These are phyloP conservation scores for Catunica adiposa DNA, from an alignment of 2,329 filamentous ascomycete genomes.

Conservation along the genomic window DNA sequence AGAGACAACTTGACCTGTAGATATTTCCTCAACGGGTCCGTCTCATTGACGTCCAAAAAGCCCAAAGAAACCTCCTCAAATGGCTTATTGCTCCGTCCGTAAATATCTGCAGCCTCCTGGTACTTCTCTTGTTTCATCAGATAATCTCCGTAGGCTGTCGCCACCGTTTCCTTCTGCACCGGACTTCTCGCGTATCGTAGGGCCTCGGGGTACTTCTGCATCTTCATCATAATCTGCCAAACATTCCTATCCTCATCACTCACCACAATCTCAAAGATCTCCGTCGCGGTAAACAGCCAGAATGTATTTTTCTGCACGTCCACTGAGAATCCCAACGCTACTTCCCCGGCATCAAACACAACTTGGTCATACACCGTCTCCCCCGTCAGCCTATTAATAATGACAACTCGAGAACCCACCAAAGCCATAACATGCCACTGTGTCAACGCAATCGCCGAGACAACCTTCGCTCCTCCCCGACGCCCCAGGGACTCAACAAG, in stretches of 20 bases:
- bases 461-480: slow-evolving; percentile 49
- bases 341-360: slow-evolving; percentile 65
- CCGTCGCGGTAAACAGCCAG: slow-evolving; percentile 82
- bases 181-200: slow-evolving; percentile 67
- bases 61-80: slow-evolving; percentile 90
- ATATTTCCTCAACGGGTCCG: slow-evolving; percentile 82
- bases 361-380: slow-evolving; percentile 74
- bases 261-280: slow-evolving; percentile 87
- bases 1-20: slow-evolving; percentile 66
- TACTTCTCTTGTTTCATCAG: slow-evolving; percentile 68
- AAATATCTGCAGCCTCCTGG: slow-evolving; percentile 71
- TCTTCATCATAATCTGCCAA: slow-evolving; percentile 82
- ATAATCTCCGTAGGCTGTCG: slow-evolving; percentile 80
- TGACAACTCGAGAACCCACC: slow-evolving; percentile 67
- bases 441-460: slow-evolving; percentile 68
- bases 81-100: slow-evolving; percentile 88
- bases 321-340: slow-evolving; percentile 65
- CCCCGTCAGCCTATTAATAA: slow-evolving; percentile 74
- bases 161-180: slow-evolving; percentile 75
- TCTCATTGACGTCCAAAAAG: slow-evolving; percentile 78
- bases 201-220: slow-evolving; percentile 76
- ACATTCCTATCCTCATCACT: slow-evolving; percentile 82
- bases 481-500: slow-evolving; percentile 54
- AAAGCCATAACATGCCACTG: slow-evolving; percentile 86
- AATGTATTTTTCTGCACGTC: slow-evolving; percentile 93